Evolutionary conservation across 768 basidiomycete species (phyloP), one percentile per base, ranked within the genome.

Genomic region (Melanogaster broomeanus): DNA sequence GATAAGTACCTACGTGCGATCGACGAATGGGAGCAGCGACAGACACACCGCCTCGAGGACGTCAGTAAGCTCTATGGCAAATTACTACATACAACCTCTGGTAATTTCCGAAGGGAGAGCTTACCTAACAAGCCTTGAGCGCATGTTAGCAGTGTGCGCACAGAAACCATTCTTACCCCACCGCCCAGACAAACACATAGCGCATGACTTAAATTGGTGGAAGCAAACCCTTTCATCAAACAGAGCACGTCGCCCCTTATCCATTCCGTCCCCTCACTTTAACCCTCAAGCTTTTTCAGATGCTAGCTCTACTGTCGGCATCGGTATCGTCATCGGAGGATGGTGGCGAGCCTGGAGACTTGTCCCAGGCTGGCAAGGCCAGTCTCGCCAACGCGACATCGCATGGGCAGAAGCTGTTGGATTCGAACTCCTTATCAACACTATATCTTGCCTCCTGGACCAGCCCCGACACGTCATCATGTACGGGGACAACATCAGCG

Each of bases 121-220:
- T 5, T 74, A 72, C 55, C 67, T 80, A 53, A 75, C 71, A 46
- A 42, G 41, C 22, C 52, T 79, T 45, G 72, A 79, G 49, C 22
- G 62, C 53, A 69, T 77, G 60, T 43, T 78, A 2, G 59, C 58
- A 1, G 33, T 60, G 3, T 70, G 59, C 49, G 13, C 47, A 42
- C 11, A 68, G 15, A 33, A 56, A 59, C 74, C 72, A 35, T 69
- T 71, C 62, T 25, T 56, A 25, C 72, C 62, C n/a, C 63, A 52
- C 1, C 24, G 34, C n/a, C 18, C 49, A 18, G 40, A 21, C 4
- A 45, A 51, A 38, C 9, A 2, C 2, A 28, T 46, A 3, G 39
- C 51, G 0, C 13, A 47, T 2, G 16, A 51, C 27, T 19, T 45
- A 13, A 19, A 33, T 1, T 52, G 45, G 51, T 52, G 44, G 51